Evolutionary conservation across 768 basidiomycete species (phyloP), one percentile per base, ranked within the genome.

Genomic region (Cubamyces lactineus): DNA sequence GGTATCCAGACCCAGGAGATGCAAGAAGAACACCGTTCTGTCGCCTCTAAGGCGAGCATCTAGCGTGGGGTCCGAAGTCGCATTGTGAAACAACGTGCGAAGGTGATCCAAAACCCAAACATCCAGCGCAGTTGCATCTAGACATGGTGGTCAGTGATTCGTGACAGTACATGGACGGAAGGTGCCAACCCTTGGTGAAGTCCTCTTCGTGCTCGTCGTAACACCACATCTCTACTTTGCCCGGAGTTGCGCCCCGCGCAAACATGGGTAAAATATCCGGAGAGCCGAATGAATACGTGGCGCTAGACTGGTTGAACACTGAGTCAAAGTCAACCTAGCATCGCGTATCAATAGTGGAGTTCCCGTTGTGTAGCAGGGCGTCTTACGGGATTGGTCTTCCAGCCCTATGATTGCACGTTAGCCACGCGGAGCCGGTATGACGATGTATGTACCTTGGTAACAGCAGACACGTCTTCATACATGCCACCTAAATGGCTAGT

Each of bases 211-310:
- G 84, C 64, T 87, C 88, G 50, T 87, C 76, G 70, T 94, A 94
- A 55, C 80, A 83, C 89, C 89, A 94, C 39, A 85, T 85, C 47
- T 82, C 79, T 1, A 95, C 90, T 67, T 82, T 89, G 0, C 84
- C 86, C 0, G 84, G 83, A 0, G 79, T 79, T 0, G 91, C 89
- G 17, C 91, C 90, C n/a, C 83, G 80, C 8, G 84, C 77, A 67
- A 95, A 95, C 88, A 95, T 94, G 2, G 91, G 92, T 5, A 94
- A 73, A 53, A 95, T 95, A 72, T 95, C 93, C 0, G 93, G 93
- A 2, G 89, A 91, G 0, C 93, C 93, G 61, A 95, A 94, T 1
- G 90, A 88, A 70, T 86, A 95, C 0, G 91, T 91, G 21, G 81
- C 77, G 41, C 80, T 82, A 2, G 91, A 92, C 68, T 86, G 88